Evolutionary conservation across 2,329 filamentous ascomycete genomes (phyloP), one percentile per base, ranked within the genome.

Genomic region (Penicillium digitatum): DNA sequence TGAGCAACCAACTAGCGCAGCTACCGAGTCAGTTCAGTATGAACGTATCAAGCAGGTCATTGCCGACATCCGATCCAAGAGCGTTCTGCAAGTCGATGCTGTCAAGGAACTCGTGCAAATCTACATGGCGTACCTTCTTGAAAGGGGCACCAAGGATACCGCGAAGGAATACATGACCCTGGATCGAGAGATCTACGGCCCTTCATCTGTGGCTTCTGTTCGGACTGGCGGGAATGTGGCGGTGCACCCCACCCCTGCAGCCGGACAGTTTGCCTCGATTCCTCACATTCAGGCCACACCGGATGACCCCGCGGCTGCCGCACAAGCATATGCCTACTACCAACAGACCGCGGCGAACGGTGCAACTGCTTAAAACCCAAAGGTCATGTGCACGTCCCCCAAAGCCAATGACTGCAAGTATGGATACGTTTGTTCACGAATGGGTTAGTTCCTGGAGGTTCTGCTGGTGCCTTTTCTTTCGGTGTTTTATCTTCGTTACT

Each of bases 151-250:
- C 57, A 89, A 91, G 70, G 84, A 92, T 31, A 84, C 90, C 2
- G 93, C 95, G 77, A 90, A 91, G 74, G 87, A 92, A 65, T 96
- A 92, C 71, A 80, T 96, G 68, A 78, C 81, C 56, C 78, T 97
- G 34, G 93, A 99, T 69, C 83, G 86, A 40, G 89, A 95, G 71
- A 83, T 96, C 56, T 94, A 95, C 71, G 94, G 94, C 1, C 75
- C 76, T 5, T 61, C 66, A 3, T 78, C 75, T 6, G 74, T 78
- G 24, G 59, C 70, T 27, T 58, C 66, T 35, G 61, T 65, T 40
- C 69, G 72, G 55, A 69, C 66, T 14, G 64, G 66, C 18, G 68
- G 65, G n/a, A 49, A 47, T 47, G 48, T 42, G 42, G 44, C 54
- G 9, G 56, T 59, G 27, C 52, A 63, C 14, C 54, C 58, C 7